phyloP scores from a whole-genome alignment of 441 rosid genomes.

The Biscutella laevigata region DNA sequence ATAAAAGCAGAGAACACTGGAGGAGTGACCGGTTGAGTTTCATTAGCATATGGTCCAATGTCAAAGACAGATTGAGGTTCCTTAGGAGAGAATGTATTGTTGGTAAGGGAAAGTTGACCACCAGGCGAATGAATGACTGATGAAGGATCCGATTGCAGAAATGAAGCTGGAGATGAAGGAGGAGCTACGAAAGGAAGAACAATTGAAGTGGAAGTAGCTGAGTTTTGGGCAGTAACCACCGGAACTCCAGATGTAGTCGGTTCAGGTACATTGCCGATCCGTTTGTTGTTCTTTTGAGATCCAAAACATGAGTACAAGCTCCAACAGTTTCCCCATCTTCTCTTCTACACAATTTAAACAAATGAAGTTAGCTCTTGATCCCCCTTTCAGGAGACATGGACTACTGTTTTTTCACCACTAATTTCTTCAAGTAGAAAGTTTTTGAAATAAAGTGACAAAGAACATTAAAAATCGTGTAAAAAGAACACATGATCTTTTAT shows the following conservation, averaged over 20 bases:
- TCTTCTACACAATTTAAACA: constrained; percentile 43
- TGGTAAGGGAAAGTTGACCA: constrained; percentile 49
- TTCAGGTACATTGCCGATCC: constrained; percentile 72
- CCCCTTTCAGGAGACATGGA: not conserved
- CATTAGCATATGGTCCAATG: constrained; percentile 87
- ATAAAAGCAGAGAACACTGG: constrained; percentile 87
- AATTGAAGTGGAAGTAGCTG: constrained; percentile 39
- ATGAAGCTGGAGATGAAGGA: constrained; percentile 92
- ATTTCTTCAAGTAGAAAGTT: not conserved
- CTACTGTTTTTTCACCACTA: not conserved
- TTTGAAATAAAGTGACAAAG: not conserved
- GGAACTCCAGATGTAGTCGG: constrained; percentile 38
- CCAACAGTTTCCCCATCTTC: constrained; percentile 86
- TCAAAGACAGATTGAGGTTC: constrained; percentile 73
- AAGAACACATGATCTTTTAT: not conserved
- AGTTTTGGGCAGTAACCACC: constrained; percentile 35
- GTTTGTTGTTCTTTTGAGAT: constrained; percentile 57
- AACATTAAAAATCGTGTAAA: not conserved
- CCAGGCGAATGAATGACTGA: constrained; percentile 74
- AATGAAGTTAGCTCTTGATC: constrained; percentile 7
- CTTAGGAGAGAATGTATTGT: constrained; percentile 49
- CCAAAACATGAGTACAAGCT: constrained; percentile 75
- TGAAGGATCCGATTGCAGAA: constrained; percentile 82
- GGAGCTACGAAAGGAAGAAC: constrained; percentile 83
- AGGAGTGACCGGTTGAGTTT: constrained; percentile 88